These are phyloP conservation scores for Logfia minima DNA, from an alignment of 129 eudicot species.

Conservation along the genomic window DNA sequence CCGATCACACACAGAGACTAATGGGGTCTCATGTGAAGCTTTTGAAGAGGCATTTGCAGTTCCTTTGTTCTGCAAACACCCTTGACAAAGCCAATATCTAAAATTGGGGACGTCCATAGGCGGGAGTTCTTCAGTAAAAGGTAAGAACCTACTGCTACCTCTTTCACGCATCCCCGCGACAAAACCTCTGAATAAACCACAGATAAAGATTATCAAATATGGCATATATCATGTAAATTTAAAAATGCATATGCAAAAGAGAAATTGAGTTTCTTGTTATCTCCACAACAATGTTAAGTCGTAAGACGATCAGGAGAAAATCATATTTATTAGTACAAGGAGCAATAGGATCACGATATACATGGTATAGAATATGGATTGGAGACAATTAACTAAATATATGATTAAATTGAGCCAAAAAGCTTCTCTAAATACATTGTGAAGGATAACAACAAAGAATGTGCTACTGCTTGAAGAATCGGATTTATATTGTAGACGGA, in stretches of 20 bases:
- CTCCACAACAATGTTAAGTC: neutral
- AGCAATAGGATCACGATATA: neutral
- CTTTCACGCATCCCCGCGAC: conserved; percentile 65
- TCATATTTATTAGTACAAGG: neutral
- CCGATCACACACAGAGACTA: conserved; percentile 14
- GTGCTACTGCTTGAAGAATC: conserved; percentile 7
- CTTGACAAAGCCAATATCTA: conserved; percentile 64
- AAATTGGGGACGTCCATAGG: conserved; percentile 57
- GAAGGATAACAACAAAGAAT: conserved; percentile 4
- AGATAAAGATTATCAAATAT: conserved; percentile 15
- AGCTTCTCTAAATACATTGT: neutral
- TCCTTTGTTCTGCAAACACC: conserved; percentile 34
- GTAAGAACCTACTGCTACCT: conserved; percentile 42
- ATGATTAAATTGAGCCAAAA: conserved; percentile 3
- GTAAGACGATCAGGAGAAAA: neutral
- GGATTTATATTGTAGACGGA: neutral
- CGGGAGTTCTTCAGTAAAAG: conserved; percentile 52
- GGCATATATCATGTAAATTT: neutral
- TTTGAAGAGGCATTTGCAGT: conserved; percentile 28
- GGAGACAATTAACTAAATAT: conserved; percentile 3
- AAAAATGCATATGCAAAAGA: neutral
- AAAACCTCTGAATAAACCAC: conserved; percentile 61
- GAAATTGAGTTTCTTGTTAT: conserved; percentile 2
- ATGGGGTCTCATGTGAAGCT: conserved; percentile 27
- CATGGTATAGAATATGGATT: conserved; percentile 4